These are phyloP conservation scores for Mycena galericulata DNA, from an alignment of 768 basidiomycete genomes.

Conservation along the genomic window DNA sequence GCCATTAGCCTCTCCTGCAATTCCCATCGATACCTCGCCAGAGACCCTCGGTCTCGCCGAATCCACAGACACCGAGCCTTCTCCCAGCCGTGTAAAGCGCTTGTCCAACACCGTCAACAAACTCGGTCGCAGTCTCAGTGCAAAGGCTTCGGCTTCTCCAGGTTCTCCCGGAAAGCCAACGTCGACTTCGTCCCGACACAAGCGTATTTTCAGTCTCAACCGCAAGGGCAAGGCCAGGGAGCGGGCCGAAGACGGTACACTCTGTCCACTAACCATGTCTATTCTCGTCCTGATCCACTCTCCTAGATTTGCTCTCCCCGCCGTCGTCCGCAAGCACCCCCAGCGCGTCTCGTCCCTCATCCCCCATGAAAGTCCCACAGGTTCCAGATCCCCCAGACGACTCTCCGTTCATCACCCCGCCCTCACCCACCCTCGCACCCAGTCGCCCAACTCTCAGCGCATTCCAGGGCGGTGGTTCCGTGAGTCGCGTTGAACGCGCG, in stretches of 20 bases:
- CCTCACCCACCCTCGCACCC: constrained; percentile 66
- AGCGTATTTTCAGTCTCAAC: constrained; percentile 67
- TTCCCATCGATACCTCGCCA: constrained; percentile 47
- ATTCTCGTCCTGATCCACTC: constrained; percentile 23
- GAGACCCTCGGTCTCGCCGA: constrained; percentile 47
- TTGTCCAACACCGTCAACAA: constrained; percentile 68
- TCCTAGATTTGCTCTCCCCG: constrained; percentile 39
- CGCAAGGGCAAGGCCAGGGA: constrained; percentile 64
- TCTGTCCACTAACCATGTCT: constrained; percentile 19
- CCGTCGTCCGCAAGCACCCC: constrained; percentile 44
- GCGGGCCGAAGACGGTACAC: constrained; percentile 48
- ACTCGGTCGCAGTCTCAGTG: constrained; percentile 69
- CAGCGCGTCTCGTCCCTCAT: constrained; percentile 48
- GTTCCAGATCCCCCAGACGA: constrained; percentile 53
- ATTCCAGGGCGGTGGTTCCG: constrained; percentile 79
- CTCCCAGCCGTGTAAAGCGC: constrained; percentile 64
- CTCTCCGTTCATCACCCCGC: constrained; percentile 80
- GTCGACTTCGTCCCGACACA: constrained; percentile 52
- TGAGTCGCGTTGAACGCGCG: constrained; percentile 50
- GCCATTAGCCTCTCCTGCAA: constrained; percentile 35
- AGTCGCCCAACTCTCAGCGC: constrained; percentile 60
- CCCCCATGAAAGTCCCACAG: constrained; percentile 37
- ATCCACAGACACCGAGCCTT: constrained; percentile 44
- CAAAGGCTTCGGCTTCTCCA: constrained; percentile 50
- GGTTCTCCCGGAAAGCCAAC: constrained; percentile 44